Evolutionary conservation across 768 basidiomycete genomes (phyloP).

Genomic region (Pulveroboletus sp.): DNA sequence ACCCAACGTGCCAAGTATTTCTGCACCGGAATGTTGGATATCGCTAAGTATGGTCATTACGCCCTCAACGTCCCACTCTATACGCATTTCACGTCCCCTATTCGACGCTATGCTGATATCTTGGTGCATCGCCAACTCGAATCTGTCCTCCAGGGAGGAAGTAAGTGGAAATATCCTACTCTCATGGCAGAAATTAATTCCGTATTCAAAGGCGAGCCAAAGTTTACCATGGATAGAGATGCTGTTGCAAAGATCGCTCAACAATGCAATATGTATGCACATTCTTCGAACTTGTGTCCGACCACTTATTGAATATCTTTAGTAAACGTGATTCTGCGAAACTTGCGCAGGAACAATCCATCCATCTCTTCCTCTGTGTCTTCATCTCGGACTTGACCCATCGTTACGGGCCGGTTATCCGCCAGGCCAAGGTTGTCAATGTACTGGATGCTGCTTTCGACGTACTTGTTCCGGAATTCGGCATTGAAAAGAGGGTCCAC

Average conservation of each 20-base stretch:
- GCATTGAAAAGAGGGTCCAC: slow-evolving; percentile 98
- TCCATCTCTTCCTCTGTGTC: slow-evolving; percentile 92
- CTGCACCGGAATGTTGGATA: slow-evolving; percentile 98
- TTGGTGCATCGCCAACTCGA: slow-evolving; percentile 97
- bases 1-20: slow-evolving; percentile 97
- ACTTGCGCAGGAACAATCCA: slow-evolving; percentile 94
- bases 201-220: slow-evolving; percentile 55
- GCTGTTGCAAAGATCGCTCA: slow-evolving; percentile 97
- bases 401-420: slow-evolving; percentile 92
- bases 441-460: slow-evolving; percentile 99
- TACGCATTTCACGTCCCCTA: slow-evolving; percentile 91
- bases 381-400: slow-evolving; percentile 92
- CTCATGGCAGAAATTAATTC: slow-evolving; percentile 2
- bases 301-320: slow-evolving; percentile 10
- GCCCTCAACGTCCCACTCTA: slow-evolving; percentile 89
- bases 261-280: slow-evolving; percentile 90
- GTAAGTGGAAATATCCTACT: slow-evolving; percentile 36
- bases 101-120: slow-evolving; percentile 90
- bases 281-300: background rate
- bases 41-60: slow-evolving; percentile 95
- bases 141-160: slow-evolving; percentile 71
- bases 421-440: slow-evolving; percentile 91
- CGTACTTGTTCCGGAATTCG: slow-evolving; percentile 93
- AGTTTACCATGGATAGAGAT: slow-evolving; percentile 97
- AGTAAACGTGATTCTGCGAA: slow-evolving; percentile 90